Evolutionary conservation across 805 yeast genomes (phyloP), one percentile per base, ranked within the genome.

Genomic region (Candida dendrica): DNA sequence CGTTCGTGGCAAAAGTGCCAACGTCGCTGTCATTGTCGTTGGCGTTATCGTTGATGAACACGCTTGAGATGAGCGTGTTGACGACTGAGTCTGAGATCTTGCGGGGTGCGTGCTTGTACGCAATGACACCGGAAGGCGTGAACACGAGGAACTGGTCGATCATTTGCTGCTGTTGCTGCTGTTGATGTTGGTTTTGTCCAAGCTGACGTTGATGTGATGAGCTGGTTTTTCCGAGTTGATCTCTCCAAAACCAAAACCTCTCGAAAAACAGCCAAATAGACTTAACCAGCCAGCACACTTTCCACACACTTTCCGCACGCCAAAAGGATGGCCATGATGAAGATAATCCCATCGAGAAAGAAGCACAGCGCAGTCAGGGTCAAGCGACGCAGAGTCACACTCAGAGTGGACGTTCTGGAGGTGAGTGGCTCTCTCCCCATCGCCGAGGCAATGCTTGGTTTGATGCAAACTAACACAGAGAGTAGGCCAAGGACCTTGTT

Each of bases 111-210:
- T 69, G 58, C 50, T 68, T 67, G 70, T 72, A 77, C 14, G 71
- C 60, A 19, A 79, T 79, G 10, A 69, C 55, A 1, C 85, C 85
- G 9, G 75, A 69, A 1, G 70, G 68, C 4, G 72, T 64, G 55
- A 77, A 76, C 1, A 78, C 65, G 9, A 69, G 51, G 42, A 75
- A 65, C 47, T 68, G 75, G 47, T 74, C 79, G 36, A 74, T 64
- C 77, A 71, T 67, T 15, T 27, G 8, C n/a, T 27, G n/a, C n/a
- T 27, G n/a, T 24, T 24, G 27, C 10, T 24, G n/a, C n/a, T 27
- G n/a, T 11, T 27, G 30, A 11, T 27, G n/a, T 27, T 27, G 30
- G 13, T n/a, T n/a, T n/a, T n/a, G n/a, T n/a, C n/a, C n/a, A n/a
- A n/a, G n/a, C n/a, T n/a, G n/a, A n/a, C n/a, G n/a, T n/a, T 27